phyloP scores from a whole-genome alignment of 2,329 filamentous ascomycete genomes.

The Penicillium expansum region DNA sequence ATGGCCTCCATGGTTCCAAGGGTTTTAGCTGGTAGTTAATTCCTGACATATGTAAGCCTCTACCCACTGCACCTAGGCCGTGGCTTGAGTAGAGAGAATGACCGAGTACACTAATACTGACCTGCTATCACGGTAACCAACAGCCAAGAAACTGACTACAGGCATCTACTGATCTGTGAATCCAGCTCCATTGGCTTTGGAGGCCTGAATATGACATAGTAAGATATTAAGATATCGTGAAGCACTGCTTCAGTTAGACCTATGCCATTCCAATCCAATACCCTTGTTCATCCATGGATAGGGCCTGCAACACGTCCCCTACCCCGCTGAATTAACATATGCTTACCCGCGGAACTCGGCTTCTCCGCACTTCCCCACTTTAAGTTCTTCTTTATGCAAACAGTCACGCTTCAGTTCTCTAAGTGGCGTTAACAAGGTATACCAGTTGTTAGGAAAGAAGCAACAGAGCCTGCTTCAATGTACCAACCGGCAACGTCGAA shows the following conservation, averaged over 20 bases:
- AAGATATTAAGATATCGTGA: neutral
- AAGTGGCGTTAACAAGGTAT: neutral
- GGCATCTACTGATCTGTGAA: neutral
- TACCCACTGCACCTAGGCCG: too few relatives aligned
- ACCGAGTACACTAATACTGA: neutral
- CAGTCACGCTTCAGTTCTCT: neutral
- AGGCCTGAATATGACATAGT: neutral
- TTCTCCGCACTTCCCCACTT: constrained; percentile 4
- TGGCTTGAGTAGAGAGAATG: too few relatives aligned
- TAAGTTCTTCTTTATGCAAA: too few relatives aligned
- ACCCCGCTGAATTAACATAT: neutral
- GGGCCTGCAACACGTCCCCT: neutral
- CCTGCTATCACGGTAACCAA: neutral
- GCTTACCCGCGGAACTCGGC: constrained; percentile 5
- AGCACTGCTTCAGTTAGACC: neutral
- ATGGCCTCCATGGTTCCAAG: too few relatives aligned
- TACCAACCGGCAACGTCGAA: too few relatives aligned
- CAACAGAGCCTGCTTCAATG: too few relatives aligned
- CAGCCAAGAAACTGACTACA: neutral
- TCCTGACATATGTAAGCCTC: too few relatives aligned
- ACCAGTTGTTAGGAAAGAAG: neutral
- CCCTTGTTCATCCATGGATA: neutral
- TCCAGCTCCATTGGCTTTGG: neutral
- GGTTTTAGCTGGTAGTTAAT: too few relatives aligned
- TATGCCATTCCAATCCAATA: neutral